These are phyloP conservation scores for Chalaropsis thielavioides DNA, from an alignment of 2,329 filamentous ascomycete species.

Conservation along the genomic window DNA sequence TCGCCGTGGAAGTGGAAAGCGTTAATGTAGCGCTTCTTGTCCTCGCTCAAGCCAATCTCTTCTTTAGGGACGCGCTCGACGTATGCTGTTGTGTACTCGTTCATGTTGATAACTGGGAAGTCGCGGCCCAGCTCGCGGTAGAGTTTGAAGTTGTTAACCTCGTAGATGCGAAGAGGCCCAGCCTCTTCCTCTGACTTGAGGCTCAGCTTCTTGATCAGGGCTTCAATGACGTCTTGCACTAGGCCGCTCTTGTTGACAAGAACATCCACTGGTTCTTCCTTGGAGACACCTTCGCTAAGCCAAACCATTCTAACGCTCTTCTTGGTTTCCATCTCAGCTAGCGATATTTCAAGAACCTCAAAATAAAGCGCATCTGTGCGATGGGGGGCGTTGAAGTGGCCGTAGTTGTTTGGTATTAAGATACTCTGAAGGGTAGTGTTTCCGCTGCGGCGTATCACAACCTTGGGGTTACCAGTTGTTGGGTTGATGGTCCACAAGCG, in stretches of 20 bases:
- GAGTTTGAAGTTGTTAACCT: conserved; percentile 69
- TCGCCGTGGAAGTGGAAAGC: conserved; percentile 92
- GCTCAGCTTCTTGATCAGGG: conserved; percentile 65
- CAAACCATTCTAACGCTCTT: conserved; percentile 72
- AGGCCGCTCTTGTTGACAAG: conserved; percentile 77
- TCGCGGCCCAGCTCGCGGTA: conserved; percentile 61
- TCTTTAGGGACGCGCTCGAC: conserved; percentile 70
- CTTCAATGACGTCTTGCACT: conserved; percentile 62
- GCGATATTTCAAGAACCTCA: conserved; percentile 84
- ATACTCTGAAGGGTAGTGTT: conserved; percentile 65
- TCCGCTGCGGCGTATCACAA: conserved; percentile 56
- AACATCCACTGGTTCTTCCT: conserved; percentile 74
- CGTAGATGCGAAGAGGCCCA: conserved; percentile 63
- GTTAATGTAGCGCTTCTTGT: conserved; percentile 49
- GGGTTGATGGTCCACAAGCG: conserved; percentile 80
- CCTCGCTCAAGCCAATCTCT: conserved; percentile 37
- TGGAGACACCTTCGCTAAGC: conserved; percentile 78
- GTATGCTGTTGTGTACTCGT: conserved; percentile 70
- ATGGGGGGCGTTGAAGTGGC: conserved; percentile 54
- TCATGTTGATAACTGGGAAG: conserved; percentile 63
- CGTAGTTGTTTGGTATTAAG: conserved; percentile 56
- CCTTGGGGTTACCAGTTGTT: conserved; percentile 61
- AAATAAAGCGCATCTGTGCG: conserved; percentile 71
- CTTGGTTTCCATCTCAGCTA: conserved; percentile 86
- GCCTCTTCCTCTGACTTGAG: conserved; percentile 58